Conservation (phyloP, 768 basidiomycete species). For the Leccinum olivaceopallidum region DNA sequence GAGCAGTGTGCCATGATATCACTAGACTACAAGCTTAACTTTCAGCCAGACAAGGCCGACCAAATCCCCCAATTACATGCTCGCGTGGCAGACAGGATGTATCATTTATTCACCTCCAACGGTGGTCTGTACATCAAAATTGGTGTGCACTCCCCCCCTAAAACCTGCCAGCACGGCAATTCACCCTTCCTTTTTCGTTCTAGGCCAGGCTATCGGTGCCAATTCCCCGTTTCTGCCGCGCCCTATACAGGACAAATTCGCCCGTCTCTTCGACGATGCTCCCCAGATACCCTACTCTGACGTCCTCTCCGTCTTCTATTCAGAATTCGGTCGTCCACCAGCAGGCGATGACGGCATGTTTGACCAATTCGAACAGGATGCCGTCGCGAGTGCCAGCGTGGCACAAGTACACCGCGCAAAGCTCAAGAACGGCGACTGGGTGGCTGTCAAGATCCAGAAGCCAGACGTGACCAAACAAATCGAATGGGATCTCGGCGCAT, state of each 20-base stretch:
- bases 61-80: slow-evolving; percentile 81
- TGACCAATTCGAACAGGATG: slow-evolving; percentile 69
- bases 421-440: slow-evolving; percentile 58
- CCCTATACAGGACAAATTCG: slow-evolving; percentile 81
- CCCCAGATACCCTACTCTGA: slow-evolving; percentile 79
- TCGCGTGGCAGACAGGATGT: slow-evolving; percentile 78
- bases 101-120: slow-evolving; percentile 75
- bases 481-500: slow-evolving; percentile 78
- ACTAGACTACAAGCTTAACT: slow-evolving; percentile 87
- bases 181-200: neutral
- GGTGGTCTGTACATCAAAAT: slow-evolving; percentile 88
- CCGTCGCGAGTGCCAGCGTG: slow-evolving; percentile 87
- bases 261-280: slow-evolving; percentile 84
- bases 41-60: slow-evolving; percentile 68
- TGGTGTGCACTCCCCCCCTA: slow-evolving; percentile 38
- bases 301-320: slow-evolving; percentile 38
- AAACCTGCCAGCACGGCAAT: neutral
- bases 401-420: slow-evolving; percentile 88
- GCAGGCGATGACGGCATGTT: slow-evolving; percentile 70
- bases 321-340: too few relatives aligned
- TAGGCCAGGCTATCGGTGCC: slow-evolving; percentile 77
- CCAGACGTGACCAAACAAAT: slow-evolving; percentile 85
- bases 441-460: slow-evolving; percentile 94
- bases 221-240: slow-evolving; percentile 85
- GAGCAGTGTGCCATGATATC: slow-evolving; percentile 67